A percentile compares a stretch with the other conserved stretches of the same genome.
Evolutionary conservation across 1,284 basidiomycete species (phyloP).

Genomic region (Trichosporon sp.): DNA sequence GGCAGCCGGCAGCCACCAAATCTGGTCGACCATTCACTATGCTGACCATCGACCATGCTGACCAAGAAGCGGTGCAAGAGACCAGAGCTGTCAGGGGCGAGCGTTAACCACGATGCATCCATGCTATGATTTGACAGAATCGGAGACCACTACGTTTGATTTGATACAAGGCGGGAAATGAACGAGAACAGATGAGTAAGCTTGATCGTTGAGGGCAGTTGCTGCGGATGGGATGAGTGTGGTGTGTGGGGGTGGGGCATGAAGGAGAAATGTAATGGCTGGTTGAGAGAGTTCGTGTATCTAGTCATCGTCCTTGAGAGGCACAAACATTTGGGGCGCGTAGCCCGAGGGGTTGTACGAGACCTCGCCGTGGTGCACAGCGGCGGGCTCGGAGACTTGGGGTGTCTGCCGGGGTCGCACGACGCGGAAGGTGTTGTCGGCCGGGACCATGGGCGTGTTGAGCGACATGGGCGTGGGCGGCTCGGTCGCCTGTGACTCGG

Average conservation of each 20-base stretch:
- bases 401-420: neutral
- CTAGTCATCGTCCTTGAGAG: conserved; percentile 14
- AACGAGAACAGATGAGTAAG: conserved; percentile 10
- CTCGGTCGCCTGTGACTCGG: conserved; percentile 6
- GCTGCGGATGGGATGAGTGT: neutral
- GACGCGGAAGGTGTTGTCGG: neutral
- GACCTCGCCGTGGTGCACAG: neutral
- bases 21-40: neutral
- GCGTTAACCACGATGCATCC: neutral
- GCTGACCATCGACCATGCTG: neutral
- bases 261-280: neutral
- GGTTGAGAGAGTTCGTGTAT: neutral
- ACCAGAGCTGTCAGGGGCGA: neutral
- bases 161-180: conserved; percentile 8
- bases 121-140: conserved; percentile 12
- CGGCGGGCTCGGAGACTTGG: neutral
- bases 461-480: conserved; percentile 4
- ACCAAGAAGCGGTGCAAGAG: neutral
- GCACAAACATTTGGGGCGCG: conserved; percentile 18
- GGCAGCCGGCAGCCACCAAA: neutral
- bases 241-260: neutral
- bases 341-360: conserved; percentile 13
- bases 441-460: neutral
- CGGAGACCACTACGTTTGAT: neutral
- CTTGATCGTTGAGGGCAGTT: conserved; percentile 1